phyloP scores from a whole-genome alignment of 2,329 filamentous ascomycete species.

The Microascus cirrosus region DNA sequence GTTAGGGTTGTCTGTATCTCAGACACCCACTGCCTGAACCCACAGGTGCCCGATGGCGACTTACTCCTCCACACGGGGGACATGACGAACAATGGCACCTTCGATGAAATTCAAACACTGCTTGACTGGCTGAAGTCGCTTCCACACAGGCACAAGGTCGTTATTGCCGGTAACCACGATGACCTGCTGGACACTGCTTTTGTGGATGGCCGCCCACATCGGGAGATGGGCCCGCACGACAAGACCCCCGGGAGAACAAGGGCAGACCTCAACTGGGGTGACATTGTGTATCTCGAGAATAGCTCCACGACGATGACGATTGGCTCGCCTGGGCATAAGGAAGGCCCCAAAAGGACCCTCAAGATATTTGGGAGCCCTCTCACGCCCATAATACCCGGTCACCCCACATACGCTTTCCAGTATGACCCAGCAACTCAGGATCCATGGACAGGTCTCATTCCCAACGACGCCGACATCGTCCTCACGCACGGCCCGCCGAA shows the following conservation, averaged over 20 bases:
- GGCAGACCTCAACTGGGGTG: slow-evolving; percentile 47
- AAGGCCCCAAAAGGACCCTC: neutral
- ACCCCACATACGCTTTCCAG: slow-evolving; percentile 25
- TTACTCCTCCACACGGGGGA: slow-evolving; percentile 36
- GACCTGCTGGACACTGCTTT: slow-evolving; percentile 19
- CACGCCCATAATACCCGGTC: slow-evolving; percentile 5
- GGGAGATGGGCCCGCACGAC: neutral
- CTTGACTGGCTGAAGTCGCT: slow-evolving; percentile 52
- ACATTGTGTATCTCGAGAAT: slow-evolving; percentile 67
- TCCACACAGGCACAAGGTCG: slow-evolving; percentile 28
- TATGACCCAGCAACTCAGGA: slow-evolving; percentile 17
- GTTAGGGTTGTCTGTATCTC: slow-evolving; percentile 5
- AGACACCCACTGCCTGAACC: slow-evolving; percentile 30
- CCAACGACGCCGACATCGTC: slow-evolving; percentile 20
- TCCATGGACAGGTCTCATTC: slow-evolving; percentile 14
- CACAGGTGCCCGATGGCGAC: slow-evolving; percentile 26
- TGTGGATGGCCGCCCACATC: neutral
- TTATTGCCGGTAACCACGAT: slow-evolving; percentile 36
- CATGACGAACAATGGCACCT: slow-evolving; percentile 46
- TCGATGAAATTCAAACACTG: slow-evolving; percentile 65
- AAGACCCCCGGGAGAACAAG: neutral
- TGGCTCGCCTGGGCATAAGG: neutral
- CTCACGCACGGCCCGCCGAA: slow-evolving; percentile 25
- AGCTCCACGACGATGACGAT: slow-evolving; percentile 54
- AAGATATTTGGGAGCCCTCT: neutral